Evolutionary conservation across 2,329 filamentous ascomycete genomes (phyloP).

Genomic region (Cryphonectria naterciae): DNA sequence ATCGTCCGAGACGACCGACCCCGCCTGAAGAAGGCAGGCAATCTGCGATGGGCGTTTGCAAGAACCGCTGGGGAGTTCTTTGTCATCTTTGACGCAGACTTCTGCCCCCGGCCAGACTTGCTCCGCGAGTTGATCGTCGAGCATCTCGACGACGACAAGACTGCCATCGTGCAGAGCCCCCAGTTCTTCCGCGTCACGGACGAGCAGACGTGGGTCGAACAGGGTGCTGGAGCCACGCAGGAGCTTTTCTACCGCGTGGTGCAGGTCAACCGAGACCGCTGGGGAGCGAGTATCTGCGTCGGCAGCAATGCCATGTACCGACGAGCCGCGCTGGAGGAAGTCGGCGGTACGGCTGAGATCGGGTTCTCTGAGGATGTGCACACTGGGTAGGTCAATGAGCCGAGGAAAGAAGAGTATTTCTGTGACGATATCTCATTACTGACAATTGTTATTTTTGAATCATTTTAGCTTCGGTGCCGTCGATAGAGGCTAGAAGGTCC

Average conservation of each 20-base stretch:
- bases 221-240: constrained; percentile 47
- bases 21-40: constrained; percentile 47
- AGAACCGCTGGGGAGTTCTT: constrained; percentile 46
- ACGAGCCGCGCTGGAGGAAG: constrained; percentile 43
- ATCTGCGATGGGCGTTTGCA: constrained; percentile 46
- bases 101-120: constrained; percentile 47
- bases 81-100: constrained; percentile 48
- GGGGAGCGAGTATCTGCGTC: constrained; percentile 47
- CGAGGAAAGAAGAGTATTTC: too few species aligned
- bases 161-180: constrained; percentile 46
- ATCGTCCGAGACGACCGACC: constrained; percentile 46
- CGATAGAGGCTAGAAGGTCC: constrained; percentile 48
- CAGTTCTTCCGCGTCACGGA: constrained; percentile 46
- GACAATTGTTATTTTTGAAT: neutral
- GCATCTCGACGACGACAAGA: constrained; percentile 43
- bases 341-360: constrained; percentile 47
- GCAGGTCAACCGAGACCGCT: constrained; percentile 45
- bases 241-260: constrained; percentile 49
- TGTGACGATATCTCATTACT: neutral
- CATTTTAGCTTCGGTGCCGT: constrained; percentile 42
- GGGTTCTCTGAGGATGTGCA: constrained; percentile 50
- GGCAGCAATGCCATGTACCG: constrained; percentile 48
- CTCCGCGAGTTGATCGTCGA: constrained; percentile 44
- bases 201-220: constrained; percentile 49
- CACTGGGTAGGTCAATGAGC: constrained; percentile 39